Evolutionary conservation across 2,329 filamentous ascomycete genomes (phyloP).

Genomic region (Apiospora pterosperma): DNA sequence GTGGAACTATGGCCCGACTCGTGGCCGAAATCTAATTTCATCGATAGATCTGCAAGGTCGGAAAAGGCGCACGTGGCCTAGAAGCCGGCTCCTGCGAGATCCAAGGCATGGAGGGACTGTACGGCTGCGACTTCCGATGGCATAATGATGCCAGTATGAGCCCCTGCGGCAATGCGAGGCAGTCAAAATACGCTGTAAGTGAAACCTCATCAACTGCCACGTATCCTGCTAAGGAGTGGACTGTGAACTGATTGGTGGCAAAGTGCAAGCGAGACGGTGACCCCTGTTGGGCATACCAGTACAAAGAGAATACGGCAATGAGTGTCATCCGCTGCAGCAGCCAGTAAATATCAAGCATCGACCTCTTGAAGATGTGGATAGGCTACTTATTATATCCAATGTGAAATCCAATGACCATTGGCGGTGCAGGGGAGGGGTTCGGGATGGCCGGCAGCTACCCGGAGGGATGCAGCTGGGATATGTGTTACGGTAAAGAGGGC

Average conservation of each 20-base stretch:
- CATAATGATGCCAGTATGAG: neutral
- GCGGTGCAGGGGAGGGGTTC: constrained; percentile 38
- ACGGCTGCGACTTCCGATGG: constrained; percentile 4
- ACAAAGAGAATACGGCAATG: neutral
- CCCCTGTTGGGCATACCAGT: constrained; percentile 1
- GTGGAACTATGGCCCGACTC: no score
- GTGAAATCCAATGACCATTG: neutral
- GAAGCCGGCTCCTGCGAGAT: neutral
- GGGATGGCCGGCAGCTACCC: constrained; percentile 68
- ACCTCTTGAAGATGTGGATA: no score
- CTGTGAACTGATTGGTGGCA: neutral
- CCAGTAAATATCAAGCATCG: neutral
- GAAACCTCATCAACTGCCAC: neutral
- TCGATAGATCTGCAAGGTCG: neutral
- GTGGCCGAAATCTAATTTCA: no score
- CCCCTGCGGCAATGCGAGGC: neutral
- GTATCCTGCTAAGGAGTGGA: neutral
- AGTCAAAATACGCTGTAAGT: constrained; percentile 6
- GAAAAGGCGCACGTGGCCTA: neutral
- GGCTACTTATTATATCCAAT: neutral
- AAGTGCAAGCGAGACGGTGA: neutral
- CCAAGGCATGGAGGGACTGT: neutral
- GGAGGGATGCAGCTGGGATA: constrained; percentile 57
- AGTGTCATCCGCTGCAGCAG: neutral
- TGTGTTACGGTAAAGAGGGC: constrained; percentile 63